Base-by-base conservation (phyloP, 169 alveolate species). In the Plasmodium adleri region DNA sequence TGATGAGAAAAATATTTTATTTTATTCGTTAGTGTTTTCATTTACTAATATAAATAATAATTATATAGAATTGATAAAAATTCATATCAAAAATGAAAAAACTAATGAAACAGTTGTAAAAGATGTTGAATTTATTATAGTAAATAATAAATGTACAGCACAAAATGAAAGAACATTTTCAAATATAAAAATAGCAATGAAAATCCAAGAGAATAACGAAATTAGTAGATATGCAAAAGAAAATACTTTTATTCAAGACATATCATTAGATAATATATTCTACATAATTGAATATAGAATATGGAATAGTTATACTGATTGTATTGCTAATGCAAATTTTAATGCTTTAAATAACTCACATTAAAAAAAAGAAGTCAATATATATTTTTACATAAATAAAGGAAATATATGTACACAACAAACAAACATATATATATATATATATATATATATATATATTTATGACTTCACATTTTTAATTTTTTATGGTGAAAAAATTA, bases 1-100 rank as follows among this genome's bases (percentile, higher is more conserved):
- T 32, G 17, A 52, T 15, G 74, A 74, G 13, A 8, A 72, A 10
- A 74, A 60, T 24, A 28, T 74, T 50, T 28, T 74, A 22, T 50
- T 74, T 50, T 62, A 74, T 54, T 50, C 63, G 26, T 74, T 74
- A 13, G 88, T 74, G 3, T 74, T 74, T 52, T 74, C 74, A 24
- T 26, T 74, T 12, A 60, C 88, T 1, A 74, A 74, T 52, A 66
- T 74, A 39, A 26, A 64, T 1, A 63, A 49, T 15, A n/a, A 74
- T 64, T 22, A 17, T 47, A 20, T 74, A 26, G 88, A 74, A 15
- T 17, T 64, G 1, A 74, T 74, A 17, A 49, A 47, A 9, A 74
- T 74, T 8, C 72, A 62, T 74, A 66, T 74, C 8, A 74, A 9
- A 45, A 74, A 74, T 13, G 13, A 20, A 3, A 39, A 49, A 63